phyloP scores from a whole-genome alignment of 306 rosid species.

The Cicer judaicum region DNA sequence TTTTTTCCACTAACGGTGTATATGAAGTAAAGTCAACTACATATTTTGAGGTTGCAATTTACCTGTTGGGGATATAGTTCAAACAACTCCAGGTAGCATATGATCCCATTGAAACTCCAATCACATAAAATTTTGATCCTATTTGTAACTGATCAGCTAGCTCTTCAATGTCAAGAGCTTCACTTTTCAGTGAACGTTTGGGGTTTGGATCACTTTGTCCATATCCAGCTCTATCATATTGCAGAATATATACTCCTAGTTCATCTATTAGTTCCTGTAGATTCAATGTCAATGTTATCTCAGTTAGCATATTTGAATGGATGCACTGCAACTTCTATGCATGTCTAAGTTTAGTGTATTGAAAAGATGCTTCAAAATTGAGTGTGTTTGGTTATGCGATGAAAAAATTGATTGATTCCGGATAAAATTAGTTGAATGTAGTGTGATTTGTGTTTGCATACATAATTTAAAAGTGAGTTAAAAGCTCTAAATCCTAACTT shows the following conservation, averaged over 20 bases:
- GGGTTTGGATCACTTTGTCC: conserved; percentile 95
- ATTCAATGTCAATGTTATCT: conserved; percentile 50
- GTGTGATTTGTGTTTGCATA: no score
- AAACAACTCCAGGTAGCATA: conserved; percentile 90
- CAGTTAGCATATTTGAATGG: conserved; percentile 33
- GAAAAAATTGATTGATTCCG: no score
- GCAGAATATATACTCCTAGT: conserved; percentile 74
- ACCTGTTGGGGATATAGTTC: conserved; percentile 83
- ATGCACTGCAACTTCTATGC: conserved; percentile 2
- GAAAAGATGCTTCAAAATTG: conserved; percentile 29
- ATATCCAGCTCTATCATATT: conserved; percentile 86
- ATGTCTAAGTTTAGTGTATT: conserved; percentile 4
- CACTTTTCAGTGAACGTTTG: conserved; percentile 70
- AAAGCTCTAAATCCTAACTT: no score
- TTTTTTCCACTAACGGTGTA: no score
- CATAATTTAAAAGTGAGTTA: no score
- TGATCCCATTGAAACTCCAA: conserved; percentile 94
- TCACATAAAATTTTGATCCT: conserved; percentile 76
- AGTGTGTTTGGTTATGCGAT: background rate
- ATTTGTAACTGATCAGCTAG: conserved; percentile 79
- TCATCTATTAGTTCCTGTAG: conserved; percentile 82
- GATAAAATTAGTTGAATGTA: no score
- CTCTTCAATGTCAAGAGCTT: conserved; percentile 84
- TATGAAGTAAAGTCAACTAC: background rate
- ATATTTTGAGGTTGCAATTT: conserved; percentile 45